These are phyloP conservation scores for Hippophae gyantsensis DNA, from an alignment of 306 rosid genomes.

Conservation along the genomic window DNA sequence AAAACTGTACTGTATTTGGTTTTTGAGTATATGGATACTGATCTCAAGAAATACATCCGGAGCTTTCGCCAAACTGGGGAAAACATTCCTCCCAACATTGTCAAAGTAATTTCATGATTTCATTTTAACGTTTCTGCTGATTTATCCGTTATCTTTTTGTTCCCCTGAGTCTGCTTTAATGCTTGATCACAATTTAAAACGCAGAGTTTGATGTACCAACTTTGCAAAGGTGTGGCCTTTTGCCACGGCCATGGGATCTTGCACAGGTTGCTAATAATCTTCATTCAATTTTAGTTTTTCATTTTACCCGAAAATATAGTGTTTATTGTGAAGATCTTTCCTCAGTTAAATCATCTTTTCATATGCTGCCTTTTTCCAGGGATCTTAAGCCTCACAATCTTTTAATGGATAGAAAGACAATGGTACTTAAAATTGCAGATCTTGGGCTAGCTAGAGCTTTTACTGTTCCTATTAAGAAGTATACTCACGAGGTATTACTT, in stretches of 20 bases:
- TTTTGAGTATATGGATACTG: slow-evolving; percentile 87
- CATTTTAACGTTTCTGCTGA: neutral
- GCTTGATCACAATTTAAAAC: neutral
- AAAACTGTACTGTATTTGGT: slow-evolving; percentile 86
- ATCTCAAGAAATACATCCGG: slow-evolving; percentile 75
- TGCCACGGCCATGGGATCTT: slow-evolving; percentile 93
- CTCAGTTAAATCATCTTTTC: neutral
- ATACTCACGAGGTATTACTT: slow-evolving; percentile 71
- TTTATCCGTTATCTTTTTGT: neutral
- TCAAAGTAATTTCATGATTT: slow-evolving; percentile 33
- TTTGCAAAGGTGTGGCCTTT: slow-evolving; percentile 93
- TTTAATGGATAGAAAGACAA: slow-evolving; percentile 73
- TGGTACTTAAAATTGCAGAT: slow-evolving; percentile 85
- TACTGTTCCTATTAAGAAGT: slow-evolving; percentile 85
- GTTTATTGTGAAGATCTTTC: neutral
- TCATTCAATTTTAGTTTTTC: no score
- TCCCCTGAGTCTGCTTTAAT: neutral
- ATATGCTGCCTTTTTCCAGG: slow-evolving; percentile 21
- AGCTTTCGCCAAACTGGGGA: slow-evolving; percentile 55
- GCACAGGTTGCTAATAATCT: slow-evolving; percentile 40
- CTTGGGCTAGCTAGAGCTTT: slow-evolving; percentile 91
- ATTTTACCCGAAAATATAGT: no score
- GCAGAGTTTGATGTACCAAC: slow-evolving; percentile 84
- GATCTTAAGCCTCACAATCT: slow-evolving; percentile 97
- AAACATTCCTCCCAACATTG: slow-evolving; percentile 29